Evolutionary conservation across 257 asterid species (phyloP), one percentile per base, ranked within the genome.

Genomic region (Solanum commersonii): DNA sequence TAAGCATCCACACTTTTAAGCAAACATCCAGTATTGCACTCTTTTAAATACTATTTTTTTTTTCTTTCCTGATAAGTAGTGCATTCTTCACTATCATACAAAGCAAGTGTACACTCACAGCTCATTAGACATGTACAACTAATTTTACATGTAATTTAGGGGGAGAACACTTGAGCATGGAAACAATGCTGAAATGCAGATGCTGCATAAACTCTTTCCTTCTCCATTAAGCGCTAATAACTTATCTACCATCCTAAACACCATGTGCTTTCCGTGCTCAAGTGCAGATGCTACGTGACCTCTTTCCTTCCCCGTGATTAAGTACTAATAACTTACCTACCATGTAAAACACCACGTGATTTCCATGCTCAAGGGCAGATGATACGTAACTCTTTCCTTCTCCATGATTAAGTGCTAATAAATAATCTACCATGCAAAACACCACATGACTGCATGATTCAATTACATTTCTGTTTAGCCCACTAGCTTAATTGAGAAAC

Each of bases 161-260:
- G 29, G 42, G 49, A 74, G 25, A 63, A 10, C 27, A 35, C 31
- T 34, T 73, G 5, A 35, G 29, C 18, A 34, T 20, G 49, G 82
- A 74, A 74, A 74, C 10, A 0, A 22, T 74, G 49, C 18, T 74
- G 31, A 74, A 37, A 74, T 9, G 18, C 31, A 74, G 16, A 74
- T 74, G 31, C 10, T 73, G 1, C 29, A 4, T 34, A 35, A 73
- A 22, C 27, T 73, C 31, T 35, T 14, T 87, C 49, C 82, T 34
- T 84, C 67, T 90, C 78, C 23, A 33, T 31, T 33, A 33, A 52
- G 70, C 1, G 81, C 31, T 33, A 56, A 23, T 13, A 35, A 59
- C n/a, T 35, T 71, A 65, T 70, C 86, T 82, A 35, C 74, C 90
- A 90, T 37, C 67, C 89, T 59, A n/a, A 88, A 33, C 59, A 88